Evolutionary conservation across 495 filamentous ascomycete genomes (phyloP).

Genomic region (Penicillium flavigenum): DNA sequence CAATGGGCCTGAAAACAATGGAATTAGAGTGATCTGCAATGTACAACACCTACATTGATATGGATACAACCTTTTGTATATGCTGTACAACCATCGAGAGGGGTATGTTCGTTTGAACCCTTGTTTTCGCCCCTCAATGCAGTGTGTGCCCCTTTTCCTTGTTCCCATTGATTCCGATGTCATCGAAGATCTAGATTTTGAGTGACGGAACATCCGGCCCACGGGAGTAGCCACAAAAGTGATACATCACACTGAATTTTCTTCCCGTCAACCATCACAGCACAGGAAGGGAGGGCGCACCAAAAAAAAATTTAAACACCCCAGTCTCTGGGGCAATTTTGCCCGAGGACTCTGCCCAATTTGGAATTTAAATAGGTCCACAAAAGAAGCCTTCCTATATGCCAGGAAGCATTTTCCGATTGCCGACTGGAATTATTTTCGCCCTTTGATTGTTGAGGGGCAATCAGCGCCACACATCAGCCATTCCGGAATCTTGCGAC

Average conservation of each 20-base stretch:
- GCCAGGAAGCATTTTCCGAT: constrained; percentile 15
- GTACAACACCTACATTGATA: constrained; percentile 5
- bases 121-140: constrained; percentile 5
- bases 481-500: constrained; percentile 12
- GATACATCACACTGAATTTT: constrained; percentile 16
- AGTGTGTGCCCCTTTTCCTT: neutral
- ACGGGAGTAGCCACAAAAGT: neutral
- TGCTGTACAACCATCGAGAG: neutral
- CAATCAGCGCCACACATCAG: constrained; percentile 8
- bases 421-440: neutral
- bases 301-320: neutral
- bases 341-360: neutral
- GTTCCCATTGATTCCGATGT: neutral
- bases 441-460: neutral
- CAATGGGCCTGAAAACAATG: constrained; percentile 12
- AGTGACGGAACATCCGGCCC: neutral
- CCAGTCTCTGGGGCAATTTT: constrained; percentile 2
- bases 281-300: neutral
- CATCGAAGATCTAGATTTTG: constrained; percentile 3
- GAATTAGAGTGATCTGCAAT: constrained; percentile 18
- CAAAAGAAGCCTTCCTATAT: constrained; percentile 8
- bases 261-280: constrained; percentile 9
- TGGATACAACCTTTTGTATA: too few relatives aligned
- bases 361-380: neutral
- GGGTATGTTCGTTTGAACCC: neutral